Evolutionary conservation across 1,139 yeast genomes (phyloP).

Genomic region (Geotrichum australiense): DNA sequence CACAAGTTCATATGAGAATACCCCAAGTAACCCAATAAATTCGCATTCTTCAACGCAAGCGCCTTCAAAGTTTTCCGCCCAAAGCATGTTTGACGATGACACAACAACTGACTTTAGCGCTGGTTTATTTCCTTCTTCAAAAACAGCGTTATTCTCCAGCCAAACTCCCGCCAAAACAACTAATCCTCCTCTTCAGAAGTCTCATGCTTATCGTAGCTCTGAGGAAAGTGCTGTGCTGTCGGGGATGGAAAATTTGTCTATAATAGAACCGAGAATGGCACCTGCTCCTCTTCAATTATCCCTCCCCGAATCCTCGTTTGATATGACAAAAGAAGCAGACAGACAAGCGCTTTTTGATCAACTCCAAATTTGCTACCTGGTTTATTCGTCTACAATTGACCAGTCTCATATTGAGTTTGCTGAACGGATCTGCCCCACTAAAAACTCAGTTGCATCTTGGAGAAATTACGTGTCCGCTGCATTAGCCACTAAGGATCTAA

Average conservation of each 20-base stretch:
- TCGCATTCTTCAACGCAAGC: background rate
- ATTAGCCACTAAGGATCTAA: conserved; percentile 4
- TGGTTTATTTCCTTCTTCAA: background rate
- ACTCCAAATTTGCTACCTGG: conserved; percentile 9
- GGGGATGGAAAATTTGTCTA: background rate
- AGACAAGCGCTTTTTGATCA: conserved; percentile 11
- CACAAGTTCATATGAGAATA: background rate
- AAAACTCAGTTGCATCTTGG: conserved; percentile 2
- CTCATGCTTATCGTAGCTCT: background rate
- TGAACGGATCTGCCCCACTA: conserved; percentile 5
- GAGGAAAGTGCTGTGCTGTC: background rate
- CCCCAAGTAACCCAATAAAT: background rate
- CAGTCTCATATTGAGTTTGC: conserved; percentile 6
- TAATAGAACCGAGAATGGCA: background rate
- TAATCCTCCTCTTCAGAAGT: background rate
- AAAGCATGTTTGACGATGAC: background rate
- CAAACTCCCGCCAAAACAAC: background rate
- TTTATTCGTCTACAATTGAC: conserved; percentile 6
- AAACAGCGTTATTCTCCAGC: background rate
- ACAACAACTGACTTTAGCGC: background rate
- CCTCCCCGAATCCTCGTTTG: background rate
- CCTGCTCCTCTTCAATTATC: conserved; percentile 3
- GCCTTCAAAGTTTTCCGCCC: background rate
- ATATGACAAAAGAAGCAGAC: conserved; percentile 4
- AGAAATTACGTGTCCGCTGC: conserved; percentile 5